Evolutionary conservation across 305 asterid species (phyloP).

Genomic region (Fraxinus platypoda): DNA sequence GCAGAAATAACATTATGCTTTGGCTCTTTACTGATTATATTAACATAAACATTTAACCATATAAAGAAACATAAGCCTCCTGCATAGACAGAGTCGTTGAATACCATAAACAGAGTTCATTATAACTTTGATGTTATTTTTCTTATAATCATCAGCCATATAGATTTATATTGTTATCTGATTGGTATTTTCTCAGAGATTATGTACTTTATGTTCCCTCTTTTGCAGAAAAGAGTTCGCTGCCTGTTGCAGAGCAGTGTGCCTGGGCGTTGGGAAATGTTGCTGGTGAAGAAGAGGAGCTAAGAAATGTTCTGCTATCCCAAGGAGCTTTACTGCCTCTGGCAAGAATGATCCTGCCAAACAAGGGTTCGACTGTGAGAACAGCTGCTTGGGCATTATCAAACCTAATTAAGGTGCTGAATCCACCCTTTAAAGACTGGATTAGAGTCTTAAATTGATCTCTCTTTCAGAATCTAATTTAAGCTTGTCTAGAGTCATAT

Average conservation of each 20-base stretch:
- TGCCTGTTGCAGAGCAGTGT: slow-evolving; percentile 96
- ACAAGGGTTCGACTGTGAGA: slow-evolving; percentile 94
- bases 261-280: slow-evolving; percentile 99
- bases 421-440: slow-evolving; percentile 17
- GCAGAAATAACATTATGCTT: background rate
- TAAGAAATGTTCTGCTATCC: slow-evolving; percentile 66
- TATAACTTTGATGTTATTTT: background rate
- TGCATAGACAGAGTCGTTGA: background rate
- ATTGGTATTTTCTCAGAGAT: background rate
- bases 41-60: slow-evolving; percentile 1
- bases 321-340: slow-evolving; percentile 94
- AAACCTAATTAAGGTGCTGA: slow-evolving; percentile 84
- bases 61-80: background rate
- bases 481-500: background rate
- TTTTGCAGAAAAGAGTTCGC: slow-evolving; percentile 72
- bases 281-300: slow-evolving; percentile 93
- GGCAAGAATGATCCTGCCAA: slow-evolving; percentile 89
- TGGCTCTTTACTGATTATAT: background rate
- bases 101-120: slow-evolving; percentile 3
- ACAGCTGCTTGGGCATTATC: slow-evolving; percentile 99
- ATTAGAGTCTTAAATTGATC: background rate
- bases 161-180: background rate
- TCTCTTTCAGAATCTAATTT: background rate
- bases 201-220: background rate
- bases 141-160: background rate